Evolutionary conservation across 257 asterid genomes (phyloP), one percentile per base, ranked within the genome.

Genomic region (Nicotiana otophora): DNA sequence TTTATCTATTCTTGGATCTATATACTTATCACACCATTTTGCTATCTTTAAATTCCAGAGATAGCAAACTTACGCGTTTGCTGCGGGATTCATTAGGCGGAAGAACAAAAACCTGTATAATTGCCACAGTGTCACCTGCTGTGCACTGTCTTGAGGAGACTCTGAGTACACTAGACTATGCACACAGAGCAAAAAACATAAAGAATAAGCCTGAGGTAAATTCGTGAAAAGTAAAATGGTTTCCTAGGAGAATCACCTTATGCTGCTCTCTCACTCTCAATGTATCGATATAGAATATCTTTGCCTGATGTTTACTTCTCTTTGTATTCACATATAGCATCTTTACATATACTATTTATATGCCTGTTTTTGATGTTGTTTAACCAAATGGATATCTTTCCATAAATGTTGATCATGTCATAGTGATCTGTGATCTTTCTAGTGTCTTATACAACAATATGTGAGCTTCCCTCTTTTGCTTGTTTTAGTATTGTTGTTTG

Each of bases 71-170:
- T 60, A 95, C 98, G 17, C 96, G 98, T 84, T 84, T 95, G 60
- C 94, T 95, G 46, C 91, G 97, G 64, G 98, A 95, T 84, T 95
- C 98, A 26, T 84, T 95, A 89, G 98, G 97, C 23, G 98, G 98
- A 81, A 86, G 97, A 87, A 95, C 98, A 62, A 95, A 95, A 86
- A 95, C 97, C 3, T 93, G 98, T 72, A 93, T 95, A 33, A 95
- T 94, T 76, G 98, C 98, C 66, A 94, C 98, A 11, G 96, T 94
- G 58, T 93, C 98, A 87, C 97, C 98, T 26, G 97, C 98, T 81
- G 97, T 94, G 81, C 97, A 93, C 88, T 92, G 98, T 87, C 92
- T 94, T 75, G 98, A 94, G 91, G 98, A 94, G 89, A 94, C 97
- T 62, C 89, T 94, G 81, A 94, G 98, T 88, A 94, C 98, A 12